A percentile compares a stretch with the other conserved stretches of the same genome.
Evolutionary conservation across 345 rosid species (phyloP).

Genomic region (Aurinia saxatilis): DNA sequence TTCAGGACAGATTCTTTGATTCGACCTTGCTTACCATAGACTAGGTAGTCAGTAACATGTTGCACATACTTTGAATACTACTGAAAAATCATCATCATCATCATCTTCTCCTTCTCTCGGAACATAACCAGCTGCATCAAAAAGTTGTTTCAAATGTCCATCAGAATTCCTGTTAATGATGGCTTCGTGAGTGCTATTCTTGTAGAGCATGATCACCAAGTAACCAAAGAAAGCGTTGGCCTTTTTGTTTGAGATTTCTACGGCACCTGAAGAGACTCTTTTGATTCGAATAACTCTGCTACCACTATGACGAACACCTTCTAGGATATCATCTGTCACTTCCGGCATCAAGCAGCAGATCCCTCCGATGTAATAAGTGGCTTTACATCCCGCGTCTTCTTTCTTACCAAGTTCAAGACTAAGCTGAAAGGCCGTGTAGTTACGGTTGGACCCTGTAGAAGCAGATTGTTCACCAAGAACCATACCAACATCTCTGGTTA

Average conservation of each 20-base stretch:
- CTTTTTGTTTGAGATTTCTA: not conserved
- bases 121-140: too few relatives aligned
- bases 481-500: not conserved
- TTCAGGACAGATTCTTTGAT: too few relatives aligned
- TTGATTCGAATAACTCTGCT: not conserved
- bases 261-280: not conserved
- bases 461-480: not conserved
- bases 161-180: too few relatives aligned
- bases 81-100: too few relatives aligned
- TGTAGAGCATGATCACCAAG: not conserved
- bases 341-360: not conserved
- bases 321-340: not conserved
- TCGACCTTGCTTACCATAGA: too few relatives aligned
- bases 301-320: not conserved
- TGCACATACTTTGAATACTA: too few relatives aligned
- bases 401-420: not conserved
- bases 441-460: not conserved
- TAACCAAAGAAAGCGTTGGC: not conserved
- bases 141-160: too few relatives aligned
- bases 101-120: too few relatives aligned
- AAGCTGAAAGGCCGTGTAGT: not conserved
- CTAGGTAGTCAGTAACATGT: too few relatives aligned
- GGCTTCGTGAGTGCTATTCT: not conserved
- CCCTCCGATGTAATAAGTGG: not conserved
- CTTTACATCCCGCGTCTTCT: too few relatives aligned